Evolutionary conservation across 768 basidiomycete genomes (phyloP), one percentile per base, ranked within the genome.

Genomic region (Mycena rosella): DNA sequence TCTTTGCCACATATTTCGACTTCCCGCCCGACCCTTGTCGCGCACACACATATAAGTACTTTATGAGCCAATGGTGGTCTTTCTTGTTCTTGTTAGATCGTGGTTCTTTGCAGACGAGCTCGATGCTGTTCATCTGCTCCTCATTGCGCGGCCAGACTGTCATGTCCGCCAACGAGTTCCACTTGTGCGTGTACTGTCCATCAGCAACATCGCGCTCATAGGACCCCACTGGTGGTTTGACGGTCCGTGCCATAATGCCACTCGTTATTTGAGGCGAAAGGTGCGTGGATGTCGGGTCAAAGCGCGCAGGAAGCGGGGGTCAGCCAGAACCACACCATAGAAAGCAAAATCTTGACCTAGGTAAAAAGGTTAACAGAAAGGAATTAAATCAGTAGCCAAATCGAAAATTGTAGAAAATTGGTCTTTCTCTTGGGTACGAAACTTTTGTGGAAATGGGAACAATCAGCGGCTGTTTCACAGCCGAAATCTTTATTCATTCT

Each of bases 21-120:
- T 32, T 47, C 14, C 44, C 42, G 13, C 57, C 44, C 1, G 42
- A 57, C 5, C 55, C 55, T 22, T 57, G 55, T 8, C 42, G 55
- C 3, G 40, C 17, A 20, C 57, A 45, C n/a, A 58, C 57, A 32
- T 47, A 58, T 3, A 58, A 34, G 57, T 58, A 30, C 26, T 47
- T 45, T 13, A 47, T 13, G 0, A 47, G 29, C 57, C 57, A 58
- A n/a, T 32, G n/a, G 15, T 32, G 44, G 11, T 47, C 44, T n/a
- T 47, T 44, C 18, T 42, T 57, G 11, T 45, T 47, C 44, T 27
- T 47, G 44, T 58, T 58, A 0, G 5, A 26, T 3, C 42, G 42
- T 0, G 29, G 14, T 9, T 58, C 57, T 17, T 58, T 58, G 11
- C 11, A 1, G 13, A 32, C 29, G 5, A 58, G 44, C 44, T 47